Evolutionary conservation across 345 rosid species (phyloP).

Genomic region (Salix exigua): DNA sequence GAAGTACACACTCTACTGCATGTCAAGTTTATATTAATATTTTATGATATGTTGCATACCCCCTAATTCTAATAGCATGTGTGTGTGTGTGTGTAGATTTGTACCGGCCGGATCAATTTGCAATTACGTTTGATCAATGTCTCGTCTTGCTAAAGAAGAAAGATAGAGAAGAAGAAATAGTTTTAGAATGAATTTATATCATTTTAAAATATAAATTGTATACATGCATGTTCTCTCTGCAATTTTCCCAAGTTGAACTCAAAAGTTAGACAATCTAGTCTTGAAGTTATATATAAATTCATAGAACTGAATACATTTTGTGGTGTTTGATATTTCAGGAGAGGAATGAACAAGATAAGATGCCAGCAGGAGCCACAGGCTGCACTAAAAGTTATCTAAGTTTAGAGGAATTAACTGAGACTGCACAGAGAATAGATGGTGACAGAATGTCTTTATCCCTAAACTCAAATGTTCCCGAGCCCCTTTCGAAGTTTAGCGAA

Average conservation of each 20-base stretch:
- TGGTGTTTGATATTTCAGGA: not conserved
- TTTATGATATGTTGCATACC: too few species aligned
- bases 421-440: conserved; percentile 10
- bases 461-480: not conserved
- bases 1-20: not conserved
- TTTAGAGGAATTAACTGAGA: conserved; percentile 9
- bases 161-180: too few species aligned
- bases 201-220: too few species aligned
- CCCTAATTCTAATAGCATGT: too few species aligned
- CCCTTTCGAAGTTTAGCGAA: conserved; percentile 16
- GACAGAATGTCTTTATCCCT: conserved; percentile 11
- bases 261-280: not conserved
- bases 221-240: too few species aligned
- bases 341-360: not conserved
- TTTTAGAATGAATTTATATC: too few species aligned
- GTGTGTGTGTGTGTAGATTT: too few species aligned
- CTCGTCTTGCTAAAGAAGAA: too few species aligned
- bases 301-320: not conserved
- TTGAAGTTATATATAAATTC: not conserved
- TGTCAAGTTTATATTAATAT: not conserved
- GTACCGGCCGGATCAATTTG: too few species aligned
- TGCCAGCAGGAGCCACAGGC: not conserved
- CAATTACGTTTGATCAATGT: too few species aligned
- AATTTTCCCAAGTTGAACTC: too few species aligned
- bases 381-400: not conserved